Base-by-base conservation (phyloP, 177 flowering plant genomes). In the Vitis hybrid region DNA sequence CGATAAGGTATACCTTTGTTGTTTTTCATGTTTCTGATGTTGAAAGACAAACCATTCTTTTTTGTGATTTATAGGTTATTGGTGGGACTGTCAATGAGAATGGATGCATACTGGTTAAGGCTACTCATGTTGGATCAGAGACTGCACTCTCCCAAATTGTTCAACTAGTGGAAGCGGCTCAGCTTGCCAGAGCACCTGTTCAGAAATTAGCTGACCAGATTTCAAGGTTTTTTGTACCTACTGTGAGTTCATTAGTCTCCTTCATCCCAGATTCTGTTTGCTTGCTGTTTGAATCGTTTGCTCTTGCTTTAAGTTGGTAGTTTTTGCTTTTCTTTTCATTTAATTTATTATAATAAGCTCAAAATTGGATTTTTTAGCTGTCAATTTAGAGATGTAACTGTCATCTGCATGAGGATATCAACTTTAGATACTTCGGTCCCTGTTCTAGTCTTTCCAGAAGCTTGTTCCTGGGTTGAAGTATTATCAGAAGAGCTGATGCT, bases 181-280 rank as follows among this genome's bases (percentile, higher is more conserved):
- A 78, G 70, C 70, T 78, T 64, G 69, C 68, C n/a, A 74, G 70
- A 66, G 81, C 78, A 11, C 81, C 81, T 21, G 75, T 78, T 4
- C 81, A 78, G 60, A 77, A 76, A 59, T 59, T 76, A 4, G 79
- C 79, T 16, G 79, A 76, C 60, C 65, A 61, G 55, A 76, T 76
- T 13, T 76, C 79, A 0, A 52, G 27, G 67, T 68, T 67, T 49
- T 76, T 76, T 30, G 79, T 76, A 21, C 79, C 79, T 6, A 19
- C 59, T 48, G 79, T 76, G 48, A 68, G 64, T 56, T 51, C 32
- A 50, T 56, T 32, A 15, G 11, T 67, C 6, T 21, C 14, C 11
- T 24, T 55, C 13, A 35, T 35, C 6, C 46, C 46, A 35, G 46
- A 35, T 35, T 35, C 46, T 35, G 46, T 35, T 35, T 35, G 46